These are phyloP conservation scores for Zanthoxylum bungeanum DNA, from an alignment of 345 rosid genomes.

Conservation along the genomic window DNA sequence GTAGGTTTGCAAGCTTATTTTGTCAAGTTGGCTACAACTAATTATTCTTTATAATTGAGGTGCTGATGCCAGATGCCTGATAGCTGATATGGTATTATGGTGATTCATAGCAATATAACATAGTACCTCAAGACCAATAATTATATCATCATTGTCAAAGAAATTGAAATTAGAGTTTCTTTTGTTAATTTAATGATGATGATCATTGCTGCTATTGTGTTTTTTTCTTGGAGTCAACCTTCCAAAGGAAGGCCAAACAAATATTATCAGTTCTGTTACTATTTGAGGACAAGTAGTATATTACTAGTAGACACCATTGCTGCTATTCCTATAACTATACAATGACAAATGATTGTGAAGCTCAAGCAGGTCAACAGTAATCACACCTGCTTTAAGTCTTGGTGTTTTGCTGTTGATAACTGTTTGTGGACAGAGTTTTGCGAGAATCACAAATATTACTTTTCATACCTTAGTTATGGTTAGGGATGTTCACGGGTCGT, in stretches of 20 bases:
- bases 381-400: background rate
- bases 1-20: background rate
- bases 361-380: background rate
- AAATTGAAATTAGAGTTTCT: background rate
- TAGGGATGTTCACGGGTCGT: no score
- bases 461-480: background rate
- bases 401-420: background rate
- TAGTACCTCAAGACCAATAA: background rate
- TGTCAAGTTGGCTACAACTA: background rate
- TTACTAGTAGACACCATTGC: background rate
- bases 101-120: background rate
- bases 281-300: background rate
- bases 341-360: background rate
- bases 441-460: background rate
- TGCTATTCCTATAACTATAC: background rate
- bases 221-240: background rate
- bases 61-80: no score
- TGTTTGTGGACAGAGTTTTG: background rate
- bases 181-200: background rate
- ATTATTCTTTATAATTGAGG: background rate
- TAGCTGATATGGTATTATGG: background rate
- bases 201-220: background rate
- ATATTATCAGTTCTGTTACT: background rate
- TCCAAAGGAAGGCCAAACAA: background rate
- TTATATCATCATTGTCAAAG: background rate